Conservation (phyloP, 306 rosid species). For the Malus domestica region DNA sequence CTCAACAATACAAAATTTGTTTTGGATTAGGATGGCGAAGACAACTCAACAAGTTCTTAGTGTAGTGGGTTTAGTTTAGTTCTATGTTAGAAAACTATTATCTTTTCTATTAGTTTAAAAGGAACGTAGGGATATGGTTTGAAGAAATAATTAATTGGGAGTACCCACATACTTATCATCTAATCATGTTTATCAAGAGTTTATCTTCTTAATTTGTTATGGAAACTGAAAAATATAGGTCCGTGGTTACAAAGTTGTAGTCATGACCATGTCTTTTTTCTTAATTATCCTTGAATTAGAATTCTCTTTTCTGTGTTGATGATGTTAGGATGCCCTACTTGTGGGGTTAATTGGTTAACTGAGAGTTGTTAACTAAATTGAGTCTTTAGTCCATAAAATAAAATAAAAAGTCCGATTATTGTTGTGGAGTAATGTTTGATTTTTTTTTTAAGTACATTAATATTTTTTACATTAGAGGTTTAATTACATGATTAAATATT, state of each 20-base stretch:
- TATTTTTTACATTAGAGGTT: background rate
- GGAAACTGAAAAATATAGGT: background rate
- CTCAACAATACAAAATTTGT: constrained; percentile 15
- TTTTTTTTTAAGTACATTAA: no score
- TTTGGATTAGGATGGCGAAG: constrained; percentile 20
- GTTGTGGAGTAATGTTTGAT: background rate
- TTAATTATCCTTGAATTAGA: background rate
- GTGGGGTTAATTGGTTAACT: constrained; percentile 9
- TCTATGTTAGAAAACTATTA: background rate
- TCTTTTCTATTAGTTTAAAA: background rate
- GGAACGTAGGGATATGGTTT: background rate
- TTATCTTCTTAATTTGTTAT: background rate
- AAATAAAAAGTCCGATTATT: background rate
- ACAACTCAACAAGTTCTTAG: background rate
- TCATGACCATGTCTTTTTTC: background rate
- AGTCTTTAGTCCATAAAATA: background rate
- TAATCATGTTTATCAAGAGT: background rate
- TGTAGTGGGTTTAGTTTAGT: constrained; percentile 10
- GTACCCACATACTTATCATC: background rate
- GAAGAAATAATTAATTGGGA: background rate
- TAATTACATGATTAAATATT: background rate
- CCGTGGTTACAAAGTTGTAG: background rate
- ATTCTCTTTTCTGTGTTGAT: background rate
- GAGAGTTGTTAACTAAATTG: constrained; percentile 14
- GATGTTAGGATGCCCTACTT: constrained; percentile 3